Base-by-base conservation (phyloP, 805 yeast genomes). In the Komagataella phaffii region DNA sequence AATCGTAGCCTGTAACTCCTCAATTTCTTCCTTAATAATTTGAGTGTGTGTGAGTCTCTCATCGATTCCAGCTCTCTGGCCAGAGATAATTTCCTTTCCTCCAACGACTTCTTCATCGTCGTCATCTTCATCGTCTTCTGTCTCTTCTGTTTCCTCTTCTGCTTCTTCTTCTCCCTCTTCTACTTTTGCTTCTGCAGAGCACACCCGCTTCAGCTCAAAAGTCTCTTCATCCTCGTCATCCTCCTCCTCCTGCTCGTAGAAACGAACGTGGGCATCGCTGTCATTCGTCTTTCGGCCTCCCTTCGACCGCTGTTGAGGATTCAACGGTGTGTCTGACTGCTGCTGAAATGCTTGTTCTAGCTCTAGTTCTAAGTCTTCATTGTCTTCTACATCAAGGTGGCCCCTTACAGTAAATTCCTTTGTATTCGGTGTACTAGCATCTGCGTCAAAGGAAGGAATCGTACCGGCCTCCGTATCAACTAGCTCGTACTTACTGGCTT, bases 11-110 rank as follows among this genome's bases (percentile, higher is more conserved):
- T 86, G 89, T 54, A 93, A 73, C 61, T 93, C 99, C 6, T 74
- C 68, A 53, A 93, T 82, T 64, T 90, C 97, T 65, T 91, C 98
- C 54, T 79, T 80, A 52, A 93, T 70, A 57, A 88, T 74, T 59
- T 86, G 89, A 57, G 74, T 74, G 63, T 87, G 87, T 58, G 81
- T 83, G 51, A 66, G 69, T 60, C 64, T 72, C 66, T 68, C 82
- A 52, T 71, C 74, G 49, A 74, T 79, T 21, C 74, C 80, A 40
- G 69, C 77, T 4, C 70, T 74, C 2, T 71, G 73, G 3, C 72
- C 77, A 3, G 69, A 76, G 1, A 73, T 79, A 6, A 74, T 77
- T 6, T 72, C 76, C 3, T 71, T 76, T 24, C 68, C 79, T 8
- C 66, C 76, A 3, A 69, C 74, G 3, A 68, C 75, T n/a, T 68